A percentile compares a stretch with the other conserved stretches of the same genome.
Evolutionary conservation across 768 basidiomycete species (phyloP).

Genomic region (Clitopilus hobsonii): DNA sequence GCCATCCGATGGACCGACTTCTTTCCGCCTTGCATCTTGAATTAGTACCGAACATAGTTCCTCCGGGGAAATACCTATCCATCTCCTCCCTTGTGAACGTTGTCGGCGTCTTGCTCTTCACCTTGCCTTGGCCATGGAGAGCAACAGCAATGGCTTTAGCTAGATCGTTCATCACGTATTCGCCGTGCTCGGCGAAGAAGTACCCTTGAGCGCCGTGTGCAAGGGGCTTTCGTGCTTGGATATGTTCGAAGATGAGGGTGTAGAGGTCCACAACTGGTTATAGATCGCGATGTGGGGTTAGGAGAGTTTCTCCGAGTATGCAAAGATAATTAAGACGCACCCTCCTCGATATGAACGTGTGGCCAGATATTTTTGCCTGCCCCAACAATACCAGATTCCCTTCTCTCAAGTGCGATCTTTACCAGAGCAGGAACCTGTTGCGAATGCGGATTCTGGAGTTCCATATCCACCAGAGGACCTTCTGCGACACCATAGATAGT

Average conservation of each 20-base stretch:
- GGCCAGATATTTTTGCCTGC: constrained; percentile 50
- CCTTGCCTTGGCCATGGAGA: constrained; percentile 28
- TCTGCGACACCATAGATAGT: constrained; percentile 49
- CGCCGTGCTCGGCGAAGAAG: constrained; percentile 47
- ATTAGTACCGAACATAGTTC: constrained; percentile 33
- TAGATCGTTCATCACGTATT: constrained; percentile 33
- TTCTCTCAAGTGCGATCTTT: constrained; percentile 32
- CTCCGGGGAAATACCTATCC: constrained; percentile 30
- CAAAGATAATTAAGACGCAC: constrained; percentile 16
- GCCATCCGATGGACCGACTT: constrained; percentile 45
- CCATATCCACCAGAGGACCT: constrained; percentile 44
- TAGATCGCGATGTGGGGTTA: background rate
- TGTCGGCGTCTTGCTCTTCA: constrained; percentile 34
- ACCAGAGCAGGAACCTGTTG: constrained; percentile 46
- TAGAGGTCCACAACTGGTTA: constrained; percentile 40
- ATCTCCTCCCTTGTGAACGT: constrained; percentile 38
- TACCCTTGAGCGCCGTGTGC: constrained; percentile 38
- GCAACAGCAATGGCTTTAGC: constrained; percentile 30
- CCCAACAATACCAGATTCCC: constrained; percentile 47
- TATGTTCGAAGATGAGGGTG: constrained; percentile 34
- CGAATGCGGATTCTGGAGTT: constrained; percentile 44
- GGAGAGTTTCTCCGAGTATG: background rate
- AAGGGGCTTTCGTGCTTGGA: constrained; percentile 19
- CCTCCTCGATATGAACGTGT: constrained; percentile 50
- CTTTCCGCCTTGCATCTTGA: constrained; percentile 39